Conservation (phyloP, 495 filamentous ascomycete genomes). For the Daldinia bambusicola region DNA sequence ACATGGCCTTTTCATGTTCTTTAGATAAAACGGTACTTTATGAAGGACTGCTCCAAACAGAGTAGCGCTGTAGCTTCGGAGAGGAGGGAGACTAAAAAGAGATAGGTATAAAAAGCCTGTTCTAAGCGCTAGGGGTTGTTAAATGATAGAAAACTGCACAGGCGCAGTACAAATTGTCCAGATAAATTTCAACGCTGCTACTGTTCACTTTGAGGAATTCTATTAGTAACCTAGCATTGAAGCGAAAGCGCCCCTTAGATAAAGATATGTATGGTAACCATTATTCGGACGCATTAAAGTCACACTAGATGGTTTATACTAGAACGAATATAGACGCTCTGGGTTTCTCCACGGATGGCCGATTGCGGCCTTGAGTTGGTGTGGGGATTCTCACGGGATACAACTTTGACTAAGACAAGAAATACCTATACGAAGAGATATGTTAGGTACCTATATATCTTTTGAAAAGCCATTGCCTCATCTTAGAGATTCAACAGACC, state of each 20-base stretch:
- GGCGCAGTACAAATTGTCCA: neutral
- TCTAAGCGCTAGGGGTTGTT: neutral
- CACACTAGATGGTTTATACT: neutral
- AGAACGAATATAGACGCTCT: conserved; percentile 8
- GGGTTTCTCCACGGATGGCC: conserved; percentile 6
- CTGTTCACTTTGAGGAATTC: neutral
- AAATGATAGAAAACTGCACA: neutral
- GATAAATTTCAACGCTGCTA: neutral
- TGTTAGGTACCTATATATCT: neutral
- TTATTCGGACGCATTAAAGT: neutral
- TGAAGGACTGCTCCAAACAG: too few species aligned
- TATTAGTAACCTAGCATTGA: neutral
- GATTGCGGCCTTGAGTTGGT: conserved; percentile 29
- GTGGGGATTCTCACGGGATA: conserved; percentile 26
- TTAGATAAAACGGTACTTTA: neutral
- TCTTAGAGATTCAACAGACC: neutral
- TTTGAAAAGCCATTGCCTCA: neutral
- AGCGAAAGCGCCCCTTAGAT: neutral
- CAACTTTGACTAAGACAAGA: conserved; percentile 5
- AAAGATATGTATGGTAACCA: neutral
- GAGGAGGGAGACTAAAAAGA: neutral
- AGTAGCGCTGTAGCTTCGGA: neutral
- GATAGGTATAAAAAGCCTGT: neutral
- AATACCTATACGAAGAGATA: neutral
- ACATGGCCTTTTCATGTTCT: neutral